Conservation (phyloP, 805 yeast species). For the Nakazawaea peltata region DNA sequence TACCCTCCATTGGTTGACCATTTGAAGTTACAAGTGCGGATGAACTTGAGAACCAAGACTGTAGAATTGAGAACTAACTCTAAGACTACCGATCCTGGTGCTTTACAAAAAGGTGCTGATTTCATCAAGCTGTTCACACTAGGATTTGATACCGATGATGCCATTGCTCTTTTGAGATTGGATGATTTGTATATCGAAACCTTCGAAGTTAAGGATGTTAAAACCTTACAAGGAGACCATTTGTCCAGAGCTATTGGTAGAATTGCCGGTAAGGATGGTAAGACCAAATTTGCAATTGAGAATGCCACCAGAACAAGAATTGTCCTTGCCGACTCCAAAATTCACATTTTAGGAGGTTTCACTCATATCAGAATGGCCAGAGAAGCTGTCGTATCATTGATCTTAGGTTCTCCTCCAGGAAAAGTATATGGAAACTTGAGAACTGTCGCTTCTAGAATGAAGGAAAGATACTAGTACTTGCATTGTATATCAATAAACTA, state of each 20-base stretch:
- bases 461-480: slow-evolving; percentile 75
- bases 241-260: slow-evolving; percentile 98
- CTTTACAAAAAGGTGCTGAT: slow-evolving; percentile 97
- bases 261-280: slow-evolving; percentile 99
- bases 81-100: slow-evolving; percentile 86
- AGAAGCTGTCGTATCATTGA: slow-evolving; percentile 89
- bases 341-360: slow-evolving; percentile 95
- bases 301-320: slow-evolving; percentile 98
- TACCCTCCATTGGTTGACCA: slow-evolving; percentile 96
- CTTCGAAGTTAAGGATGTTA: slow-evolving; percentile 94
- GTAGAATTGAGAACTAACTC: slow-evolving; percentile 82
- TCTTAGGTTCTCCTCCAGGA: slow-evolving; percentile 97
- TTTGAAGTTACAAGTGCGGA: slow-evolving; percentile 88
- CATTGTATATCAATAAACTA: too few relatives aligned
- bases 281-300: slow-evolving; percentile 96
- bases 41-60: slow-evolving; percentile 82
- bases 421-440: slow-evolving; percentile 96
- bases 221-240: slow-evolving; percentile 93
- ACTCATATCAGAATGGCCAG: slow-evolving; percentile 98
- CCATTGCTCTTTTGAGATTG: slow-evolving; percentile 86
- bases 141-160: slow-evolving; percentile 96
- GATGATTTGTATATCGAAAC: slow-evolving; percentile 97
- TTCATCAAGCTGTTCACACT: slow-evolving; percentile 91
- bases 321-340: slow-evolving; percentile 93
- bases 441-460: slow-evolving; percentile 93